Evolutionary conservation across 1,284 basidiomycete species (phyloP).

Genomic region (Ganoderma multipileum): DNA sequence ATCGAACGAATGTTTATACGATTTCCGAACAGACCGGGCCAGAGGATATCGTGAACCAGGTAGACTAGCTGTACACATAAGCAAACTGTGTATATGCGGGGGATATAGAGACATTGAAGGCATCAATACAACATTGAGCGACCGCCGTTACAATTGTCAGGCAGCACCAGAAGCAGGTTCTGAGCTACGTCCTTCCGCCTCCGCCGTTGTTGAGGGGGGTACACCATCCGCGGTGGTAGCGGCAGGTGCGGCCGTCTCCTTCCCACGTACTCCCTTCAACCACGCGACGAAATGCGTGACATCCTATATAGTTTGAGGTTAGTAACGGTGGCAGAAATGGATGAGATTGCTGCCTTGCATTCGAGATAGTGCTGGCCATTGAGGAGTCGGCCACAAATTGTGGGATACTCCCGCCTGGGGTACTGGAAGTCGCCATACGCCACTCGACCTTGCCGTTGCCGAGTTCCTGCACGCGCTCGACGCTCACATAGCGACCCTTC

Average conservation of each 20-base stretch:
- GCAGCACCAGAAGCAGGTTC: constrained; percentile 13
- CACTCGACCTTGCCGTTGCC: constrained; percentile 73
- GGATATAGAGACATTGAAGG: not conserved
- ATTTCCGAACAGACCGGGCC: not conserved
- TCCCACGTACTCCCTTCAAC: constrained; percentile 39
- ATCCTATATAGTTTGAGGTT: constrained; percentile 50
- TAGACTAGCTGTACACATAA: not conserved
- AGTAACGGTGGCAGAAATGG: not conserved
- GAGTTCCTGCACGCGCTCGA: constrained; percentile 70
- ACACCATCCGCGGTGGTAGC: not conserved
- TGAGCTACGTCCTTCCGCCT: constrained; percentile 11
- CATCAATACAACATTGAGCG: not conserved
- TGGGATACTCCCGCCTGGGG: constrained; percentile 73
- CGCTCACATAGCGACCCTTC: constrained; percentile 72
- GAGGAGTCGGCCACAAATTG: constrained; percentile 63
- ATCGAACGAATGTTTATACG: constrained; percentile 19
- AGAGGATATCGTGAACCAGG: not conserved
- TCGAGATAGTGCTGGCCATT: constrained; percentile 66
- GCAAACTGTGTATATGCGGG: not conserved
- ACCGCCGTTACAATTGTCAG: not conserved
- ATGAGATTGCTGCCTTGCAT: constrained; percentile 47
- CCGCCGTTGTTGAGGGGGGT: constrained; percentile 2
- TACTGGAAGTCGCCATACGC: constrained; percentile 82
- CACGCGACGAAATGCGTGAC: constrained; percentile 68
- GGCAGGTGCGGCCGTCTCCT: not conserved